These are phyloP conservation scores for Trypanosoma cruzi DNA, from an alignment of 208 protist genomes.

Conservation along the genomic window DNA sequence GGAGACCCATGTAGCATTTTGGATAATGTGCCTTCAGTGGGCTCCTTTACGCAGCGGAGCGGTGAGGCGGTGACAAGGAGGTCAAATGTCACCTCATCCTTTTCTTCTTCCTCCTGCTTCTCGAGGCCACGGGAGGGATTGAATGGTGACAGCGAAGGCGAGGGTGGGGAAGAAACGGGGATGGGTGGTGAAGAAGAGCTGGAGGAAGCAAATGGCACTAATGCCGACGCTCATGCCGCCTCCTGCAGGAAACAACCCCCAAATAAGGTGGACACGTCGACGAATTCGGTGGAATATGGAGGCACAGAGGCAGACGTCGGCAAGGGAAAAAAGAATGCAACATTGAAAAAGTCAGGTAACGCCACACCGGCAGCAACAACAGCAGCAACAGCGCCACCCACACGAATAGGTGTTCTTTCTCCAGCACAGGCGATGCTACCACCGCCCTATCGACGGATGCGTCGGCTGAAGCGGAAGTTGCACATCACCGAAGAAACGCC, in stretches of 20 bases:
- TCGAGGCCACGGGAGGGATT: not conserved
- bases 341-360: not conserved
- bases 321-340: not conserved
- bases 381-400: not conserved
- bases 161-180: not conserved
- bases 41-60: conserved; percentile 9
- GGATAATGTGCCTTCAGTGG: conserved; percentile 3
- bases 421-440: conserved; percentile 50
- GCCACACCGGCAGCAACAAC: conserved; percentile 21
- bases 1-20: conserved; percentile 15
- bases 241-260: not conserved
- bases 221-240: not conserved
- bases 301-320: not conserved
- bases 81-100: not conserved
- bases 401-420: conserved; percentile 39
- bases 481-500: conserved; percentile 49
- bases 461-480: conserved; percentile 43
- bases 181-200: conserved; percentile 8
- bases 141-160: conserved; percentile 4
- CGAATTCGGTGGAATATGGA: not conserved
- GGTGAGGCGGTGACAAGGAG: not conserved
- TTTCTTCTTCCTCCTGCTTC: not conserved
- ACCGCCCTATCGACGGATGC: conserved; percentile 54
- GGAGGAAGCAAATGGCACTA: conserved; percentile 7
- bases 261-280: not conserved